phyloP scores from a whole-genome alignment of 2,329 filamentous ascomycete genomes.

The Epichloe scottii region DNA sequence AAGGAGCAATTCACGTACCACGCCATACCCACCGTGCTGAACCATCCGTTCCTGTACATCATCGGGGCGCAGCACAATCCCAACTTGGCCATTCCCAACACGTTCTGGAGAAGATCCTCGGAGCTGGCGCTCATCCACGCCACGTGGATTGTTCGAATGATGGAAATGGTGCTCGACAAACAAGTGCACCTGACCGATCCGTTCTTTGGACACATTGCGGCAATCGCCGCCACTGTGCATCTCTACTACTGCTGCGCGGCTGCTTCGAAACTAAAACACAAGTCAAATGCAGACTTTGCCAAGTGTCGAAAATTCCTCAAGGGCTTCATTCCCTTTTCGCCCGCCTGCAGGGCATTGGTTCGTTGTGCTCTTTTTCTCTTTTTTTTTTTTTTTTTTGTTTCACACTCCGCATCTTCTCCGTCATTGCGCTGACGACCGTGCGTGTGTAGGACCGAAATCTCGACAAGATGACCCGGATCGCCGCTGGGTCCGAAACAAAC shows the following conservation, averaged over 20 bases:
- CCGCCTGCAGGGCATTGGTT: slow-evolving; percentile 33
- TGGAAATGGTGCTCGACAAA: slow-evolving; percentile 41
- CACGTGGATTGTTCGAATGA: slow-evolving; percentile 41
- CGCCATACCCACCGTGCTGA: slow-evolving; percentile 35
- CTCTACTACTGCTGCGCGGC: slow-evolving; percentile 41
- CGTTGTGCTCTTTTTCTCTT: slow-evolving; percentile 7
- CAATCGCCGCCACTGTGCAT: slow-evolving; percentile 40
- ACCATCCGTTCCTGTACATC: slow-evolving; percentile 42
- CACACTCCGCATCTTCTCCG: too few species aligned
- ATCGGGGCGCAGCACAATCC: slow-evolving; percentile 38
- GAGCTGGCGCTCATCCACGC: slow-evolving; percentile 38
- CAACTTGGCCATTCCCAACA: slow-evolving; percentile 39
- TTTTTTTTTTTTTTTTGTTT: too few species aligned
- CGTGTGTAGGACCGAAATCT: slow-evolving; percentile 30
- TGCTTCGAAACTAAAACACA: slow-evolving; percentile 33
- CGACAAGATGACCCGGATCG: slow-evolving; percentile 35
- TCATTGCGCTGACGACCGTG: slow-evolving; percentile 5
- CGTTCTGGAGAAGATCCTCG: slow-evolving; percentile 39
- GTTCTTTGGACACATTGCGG: slow-evolving; percentile 37
- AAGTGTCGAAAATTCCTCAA: slow-evolving; percentile 38
- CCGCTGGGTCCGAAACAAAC: slow-evolving; percentile 33
- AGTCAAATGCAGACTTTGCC: slow-evolving; percentile 38
- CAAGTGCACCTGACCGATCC: slow-evolving; percentile 35
- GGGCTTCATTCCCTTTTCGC: slow-evolving; percentile 32
- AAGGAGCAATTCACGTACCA: slow-evolving; percentile 42